Conservation (phyloP, 129 eudicot genomes). For the Mikania micrantha region DNA sequence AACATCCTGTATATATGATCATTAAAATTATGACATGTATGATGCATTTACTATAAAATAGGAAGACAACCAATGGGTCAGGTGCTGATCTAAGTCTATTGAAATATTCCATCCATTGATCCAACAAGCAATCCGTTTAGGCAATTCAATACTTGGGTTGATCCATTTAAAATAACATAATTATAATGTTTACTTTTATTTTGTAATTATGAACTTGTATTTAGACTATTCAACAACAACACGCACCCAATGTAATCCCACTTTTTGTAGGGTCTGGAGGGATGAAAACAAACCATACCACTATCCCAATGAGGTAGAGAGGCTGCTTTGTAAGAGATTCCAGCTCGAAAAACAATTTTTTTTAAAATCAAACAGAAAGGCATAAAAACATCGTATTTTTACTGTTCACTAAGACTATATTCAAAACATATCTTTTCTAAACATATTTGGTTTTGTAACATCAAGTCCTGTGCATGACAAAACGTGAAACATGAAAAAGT, state of each 20-base stretch:
- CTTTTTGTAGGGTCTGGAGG: too few species aligned
- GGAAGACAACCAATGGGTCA: not conserved
- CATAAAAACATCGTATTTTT: too few species aligned
- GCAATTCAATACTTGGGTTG: not conserved
- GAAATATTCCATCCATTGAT: not conserved
- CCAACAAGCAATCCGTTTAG: not conserved
- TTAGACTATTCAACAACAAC: too few species aligned
- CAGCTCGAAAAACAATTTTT: too few species aligned
- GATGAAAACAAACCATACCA: too few species aligned
- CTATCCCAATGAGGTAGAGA: too few species aligned
- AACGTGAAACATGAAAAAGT: not conserved
- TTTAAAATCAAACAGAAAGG: too few species aligned
- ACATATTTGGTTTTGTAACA: not conserved
- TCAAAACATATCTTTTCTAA: not conserved
- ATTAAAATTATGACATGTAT: not conserved
- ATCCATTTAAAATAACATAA: not conserved
- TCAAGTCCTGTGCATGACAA: not conserved
- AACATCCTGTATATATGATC: slow-evolving; percentile 52
- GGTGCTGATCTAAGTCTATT: not conserved
- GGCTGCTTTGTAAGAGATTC: too few species aligned
- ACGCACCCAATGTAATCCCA: too few species aligned
- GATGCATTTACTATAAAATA: not conserved
- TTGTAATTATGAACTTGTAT: not conserved
- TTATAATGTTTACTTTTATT: not conserved
- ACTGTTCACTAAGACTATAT: not conserved